Evolutionary conservation across 176 grass and related monocot species (phyloP).

Genomic region (Zoysia japonica): DNA sequence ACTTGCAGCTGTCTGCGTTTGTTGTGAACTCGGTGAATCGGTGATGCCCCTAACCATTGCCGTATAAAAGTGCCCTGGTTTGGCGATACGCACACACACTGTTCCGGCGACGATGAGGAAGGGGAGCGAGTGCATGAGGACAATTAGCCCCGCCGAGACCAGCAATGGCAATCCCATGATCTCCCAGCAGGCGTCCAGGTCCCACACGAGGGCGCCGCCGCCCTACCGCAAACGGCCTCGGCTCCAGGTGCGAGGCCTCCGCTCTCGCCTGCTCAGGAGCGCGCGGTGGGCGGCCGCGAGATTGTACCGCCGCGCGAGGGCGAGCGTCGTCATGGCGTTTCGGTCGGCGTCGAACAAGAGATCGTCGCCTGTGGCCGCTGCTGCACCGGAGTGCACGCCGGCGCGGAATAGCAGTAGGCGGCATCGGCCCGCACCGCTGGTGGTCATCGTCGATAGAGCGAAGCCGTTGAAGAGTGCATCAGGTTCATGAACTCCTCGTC

Average conservation of each 20-base stretch:
- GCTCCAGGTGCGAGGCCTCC: conserved; percentile 10
- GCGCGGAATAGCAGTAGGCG: conserved; percentile 46
- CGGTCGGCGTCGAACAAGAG: conserved; percentile 40
- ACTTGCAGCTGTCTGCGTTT: not conserved
- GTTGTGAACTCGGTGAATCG: too few relatives aligned
- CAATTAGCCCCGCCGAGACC: conserved; percentile 57
- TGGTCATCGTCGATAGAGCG: conserved; percentile 43
- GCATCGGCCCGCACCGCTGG: not conserved
- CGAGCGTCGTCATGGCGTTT: conserved; percentile 41
- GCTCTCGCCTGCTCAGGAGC: conserved; percentile 54
- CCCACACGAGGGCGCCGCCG: not conserved
- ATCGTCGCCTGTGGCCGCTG: conserved; percentile 13
- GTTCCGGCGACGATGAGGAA: conserved; percentile 57
- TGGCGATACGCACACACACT: conserved; percentile 20
- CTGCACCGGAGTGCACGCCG: conserved; percentile 64
- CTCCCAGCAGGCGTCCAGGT: conserved; percentile 33
- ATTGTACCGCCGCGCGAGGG: conserved; percentile 54
- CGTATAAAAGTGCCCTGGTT: conserved; percentile 49
- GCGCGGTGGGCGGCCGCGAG: conserved; percentile 55
- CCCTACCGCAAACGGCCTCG: not conserved
- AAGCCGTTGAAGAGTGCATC: conserved; percentile 94
- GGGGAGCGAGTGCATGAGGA: conserved; percentile 46
- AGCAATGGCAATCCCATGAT: conserved; percentile 43
- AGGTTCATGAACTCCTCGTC: conserved; percentile 92
- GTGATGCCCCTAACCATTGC: conserved; percentile 2